Evolutionary conservation across 2,329 filamentous ascomycete species (phyloP), one percentile per base, ranked within the genome.

Genomic region (Talaromyces sp.): DNA sequence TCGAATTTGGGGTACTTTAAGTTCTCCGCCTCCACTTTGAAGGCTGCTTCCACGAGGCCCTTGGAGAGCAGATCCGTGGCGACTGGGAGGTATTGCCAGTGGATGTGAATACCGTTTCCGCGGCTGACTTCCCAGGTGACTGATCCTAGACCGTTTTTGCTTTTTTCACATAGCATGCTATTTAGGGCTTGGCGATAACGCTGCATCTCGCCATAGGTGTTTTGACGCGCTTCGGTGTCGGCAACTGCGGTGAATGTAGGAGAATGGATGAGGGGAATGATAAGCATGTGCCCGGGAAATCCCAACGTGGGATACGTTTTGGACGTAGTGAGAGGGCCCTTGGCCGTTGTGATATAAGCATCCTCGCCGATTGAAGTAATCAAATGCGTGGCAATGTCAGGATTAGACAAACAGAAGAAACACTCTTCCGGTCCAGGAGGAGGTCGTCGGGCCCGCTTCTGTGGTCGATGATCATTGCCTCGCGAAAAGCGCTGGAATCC

Each of bases 111-210:
- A 59, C 95, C 92, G 57, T 85, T 84, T 4, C 82, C 82, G 57
- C 92, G 88, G 71, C 88, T 93, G 69, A 99, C 93, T 77, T 98
- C 95, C 87, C 92, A 99, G 0, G 92, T 95, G 1, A 98, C 89
- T 2, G 88, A 85, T 17, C 93, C 95, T 1, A 97, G 85, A 74
- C 77, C n/a, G 80, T 77, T 69, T 10, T 72, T 71, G 27, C 77
- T 73, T 55, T 73, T 75, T 13, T 69, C 63, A 17, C 69, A 70
- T 13, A 97, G 81, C 90, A 97, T 96, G 53, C 81, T 82, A 71
- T 96, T 92, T 55, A 98, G 81, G 0, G 90, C 81, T 55, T 84
- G 81, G 49, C 89, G 88, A 76, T 96, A 97, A 52, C 84, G 87
- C 17, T 82, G 84, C 93, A 99, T 97, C 75, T 99, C 95, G 10